Evolutionary conservation across 2,329 filamentous ascomycete species (phyloP), one percentile per base, ranked within the genome.

Genomic region (Hansfordia pulvinata): DNA sequence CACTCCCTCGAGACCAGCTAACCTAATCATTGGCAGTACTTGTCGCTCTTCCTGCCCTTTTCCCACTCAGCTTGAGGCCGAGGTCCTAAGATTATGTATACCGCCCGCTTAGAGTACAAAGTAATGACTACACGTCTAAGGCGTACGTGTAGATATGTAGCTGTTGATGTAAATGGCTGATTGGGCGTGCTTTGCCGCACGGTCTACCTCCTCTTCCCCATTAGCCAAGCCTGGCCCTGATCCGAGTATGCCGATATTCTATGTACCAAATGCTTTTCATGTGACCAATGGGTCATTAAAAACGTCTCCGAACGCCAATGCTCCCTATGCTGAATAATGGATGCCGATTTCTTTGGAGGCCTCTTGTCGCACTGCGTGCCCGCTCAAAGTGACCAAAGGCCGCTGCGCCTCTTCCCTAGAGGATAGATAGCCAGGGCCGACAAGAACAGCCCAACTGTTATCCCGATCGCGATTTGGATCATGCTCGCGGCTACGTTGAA

Each of bases 401-500:
- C 67, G 35, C 67, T 71, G 30, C 68, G 54, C 35, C 63, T 54
- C 49, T 73, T 73, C 9, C 68, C 67, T 18, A 69, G 45, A 0
- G 65, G 65, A 38, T 69, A 69, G 10, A 69, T 58, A 29, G 69
- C 53, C 23, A 69, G 40, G 6, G 64, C 64, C 28, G 65, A 68
- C 40, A 71, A 50, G 32, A 66, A 69, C 15, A 75, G 38, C 9
- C 69, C 69, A 3, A 73, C 68, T n/a, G 66, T 69, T 31, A 74
- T 68, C 19, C 68, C 67, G 29, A 74, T 70, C 5, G 69, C 64
- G 2, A 74, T 63, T 41, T 75, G 67, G 12, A 75, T 62, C 28
- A 74, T 68, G 31, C 62, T 67, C 20, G 67, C 56, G 16, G 69
- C 48, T 4, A 74, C 62, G 7, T 60, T 63, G 33, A 72, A 69